A percentile compares a stretch with the other conserved stretches of the same genome.
Conservation (phyloP, 495 filamentous ascomycete genomes). For the Cetradonia linearis region DNA sequence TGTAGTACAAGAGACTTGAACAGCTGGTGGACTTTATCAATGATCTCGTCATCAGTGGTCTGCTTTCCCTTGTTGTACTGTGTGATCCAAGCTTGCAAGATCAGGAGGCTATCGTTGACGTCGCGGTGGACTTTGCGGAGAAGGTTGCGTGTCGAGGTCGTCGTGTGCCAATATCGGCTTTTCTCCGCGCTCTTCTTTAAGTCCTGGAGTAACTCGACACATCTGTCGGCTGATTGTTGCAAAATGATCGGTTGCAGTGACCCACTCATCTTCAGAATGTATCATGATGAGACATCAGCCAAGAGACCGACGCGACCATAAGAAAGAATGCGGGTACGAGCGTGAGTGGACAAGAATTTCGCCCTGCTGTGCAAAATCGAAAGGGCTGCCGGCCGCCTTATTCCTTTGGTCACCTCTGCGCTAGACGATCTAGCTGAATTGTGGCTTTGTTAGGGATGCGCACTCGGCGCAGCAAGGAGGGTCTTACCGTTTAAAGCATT, state of each 20-base stretch:
- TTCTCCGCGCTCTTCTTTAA: not conserved
- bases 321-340: no score
- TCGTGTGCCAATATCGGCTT: not conserved
- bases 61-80: conserved; percentile 8
- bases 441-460: not conserved
- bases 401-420: not conserved
- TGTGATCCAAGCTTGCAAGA: conserved; percentile 6
- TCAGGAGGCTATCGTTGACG: not conserved
- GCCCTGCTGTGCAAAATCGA: not conserved
- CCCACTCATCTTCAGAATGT: not conserved
- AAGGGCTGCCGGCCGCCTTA: not conserved
- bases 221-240: not conserved
- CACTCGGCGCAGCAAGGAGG: not conserved
- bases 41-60: conserved; percentile 2
- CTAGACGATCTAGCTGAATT: not conserved
- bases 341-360: not conserved
- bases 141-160: not conserved
- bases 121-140: not conserved
- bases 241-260: not conserved
- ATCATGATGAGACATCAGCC: not conserved
- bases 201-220: not conserved
- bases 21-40: not conserved
- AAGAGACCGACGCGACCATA: not conserved
- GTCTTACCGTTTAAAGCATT: not conserved
- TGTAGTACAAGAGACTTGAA: not conserved